A percentile compares a stretch with the other conserved stretches of the same genome.
Evolutionary conservation across 129 eudicot species (phyloP).

Genomic region (Silybum marianum): DNA sequence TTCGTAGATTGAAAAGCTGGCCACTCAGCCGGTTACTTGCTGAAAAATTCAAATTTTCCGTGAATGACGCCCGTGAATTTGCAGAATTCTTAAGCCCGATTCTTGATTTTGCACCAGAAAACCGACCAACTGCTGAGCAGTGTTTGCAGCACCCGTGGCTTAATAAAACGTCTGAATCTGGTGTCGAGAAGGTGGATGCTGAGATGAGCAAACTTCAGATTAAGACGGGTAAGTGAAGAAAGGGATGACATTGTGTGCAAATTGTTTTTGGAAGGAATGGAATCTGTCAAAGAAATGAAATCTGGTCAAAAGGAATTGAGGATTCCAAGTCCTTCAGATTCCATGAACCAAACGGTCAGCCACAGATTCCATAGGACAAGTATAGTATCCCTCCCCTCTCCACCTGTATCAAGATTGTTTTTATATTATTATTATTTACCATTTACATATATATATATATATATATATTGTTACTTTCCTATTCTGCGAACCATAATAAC

Average conservation of each 20-base stretch:
- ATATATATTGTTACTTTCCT: background rate
- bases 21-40: constrained; percentile 56
- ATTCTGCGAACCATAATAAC: background rate
- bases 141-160: constrained; percentile 80
- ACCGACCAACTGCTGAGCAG: constrained; percentile 75
- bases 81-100: constrained; percentile 57
- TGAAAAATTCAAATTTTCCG: constrained; percentile 54
- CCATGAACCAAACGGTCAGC: background rate
- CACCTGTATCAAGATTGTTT: background rate
- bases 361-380: background rate
- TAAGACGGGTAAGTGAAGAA: constrained; percentile 39
- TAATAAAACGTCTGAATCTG: constrained; percentile 41
- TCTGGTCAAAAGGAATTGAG: background rate
- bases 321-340: background rate
- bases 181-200: constrained; percentile 40
- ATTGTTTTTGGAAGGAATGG: background rate
- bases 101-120: constrained; percentile 72
- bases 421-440: background rate
- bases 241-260: constrained; percentile 9
- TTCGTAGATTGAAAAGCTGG: constrained; percentile 62
- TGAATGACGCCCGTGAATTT: constrained; percentile 52
- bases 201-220: constrained; percentile 46
- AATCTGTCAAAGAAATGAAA: background rate
- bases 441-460: background rate
- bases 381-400: background rate